phyloP scores from a whole-genome alignment of 2,329 filamentous ascomycete genomes.

The Botrytis medusae region DNA sequence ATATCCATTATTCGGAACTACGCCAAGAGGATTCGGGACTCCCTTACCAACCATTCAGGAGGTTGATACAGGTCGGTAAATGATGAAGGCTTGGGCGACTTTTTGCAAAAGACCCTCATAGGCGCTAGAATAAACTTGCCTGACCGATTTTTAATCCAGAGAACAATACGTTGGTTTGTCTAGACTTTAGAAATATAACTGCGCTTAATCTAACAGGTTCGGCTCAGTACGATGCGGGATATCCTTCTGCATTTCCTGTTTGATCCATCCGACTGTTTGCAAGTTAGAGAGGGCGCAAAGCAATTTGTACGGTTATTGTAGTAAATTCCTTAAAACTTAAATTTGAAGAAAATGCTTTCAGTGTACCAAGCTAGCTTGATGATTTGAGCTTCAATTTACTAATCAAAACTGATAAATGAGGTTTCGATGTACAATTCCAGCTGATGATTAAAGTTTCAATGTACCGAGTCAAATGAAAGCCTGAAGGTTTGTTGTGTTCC shows the following conservation, averaged over 20 bases:
- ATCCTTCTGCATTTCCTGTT: background rate
- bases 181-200: constrained; percentile 30
- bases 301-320: background rate
- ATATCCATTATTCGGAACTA: constrained; percentile 21
- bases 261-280: background rate
- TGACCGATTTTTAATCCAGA: constrained; percentile 27
- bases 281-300: too few species aligned
- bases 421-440: background rate
- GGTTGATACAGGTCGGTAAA: constrained; percentile 32
- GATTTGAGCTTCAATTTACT: too few species aligned
- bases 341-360: too few species aligned
- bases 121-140: constrained; percentile 30
- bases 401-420: background rate
- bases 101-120: constrained; percentile 41
- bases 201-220: constrained; percentile 26
- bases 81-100: constrained; percentile 40
- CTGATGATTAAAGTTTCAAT: background rate
- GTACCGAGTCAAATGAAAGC: background rate
- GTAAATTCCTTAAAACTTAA: rapidly evolving
- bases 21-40: constrained; percentile 20
- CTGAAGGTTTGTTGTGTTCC: background rate
- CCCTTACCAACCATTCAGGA: constrained; percentile 29
- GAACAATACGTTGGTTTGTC: constrained; percentile 26
- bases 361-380: too few species aligned
- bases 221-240: constrained; percentile 23